phyloP scores from a whole-genome alignment of 2,329 filamentous ascomycete species.

The Cladosporium sp. region DNA sequence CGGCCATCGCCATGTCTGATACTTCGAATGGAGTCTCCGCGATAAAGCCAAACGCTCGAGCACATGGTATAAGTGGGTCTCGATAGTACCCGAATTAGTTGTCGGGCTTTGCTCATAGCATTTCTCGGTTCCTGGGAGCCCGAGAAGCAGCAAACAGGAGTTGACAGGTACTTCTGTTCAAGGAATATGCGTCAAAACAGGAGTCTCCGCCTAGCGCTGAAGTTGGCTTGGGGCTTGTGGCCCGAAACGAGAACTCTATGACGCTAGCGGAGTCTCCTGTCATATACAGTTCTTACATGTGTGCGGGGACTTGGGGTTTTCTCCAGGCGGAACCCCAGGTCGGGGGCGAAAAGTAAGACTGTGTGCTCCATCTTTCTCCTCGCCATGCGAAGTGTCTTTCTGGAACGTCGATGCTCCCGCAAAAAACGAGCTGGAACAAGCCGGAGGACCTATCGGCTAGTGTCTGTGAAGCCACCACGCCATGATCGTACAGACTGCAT shows the following conservation, averaged over 20 bases:
- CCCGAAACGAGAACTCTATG: neutral
- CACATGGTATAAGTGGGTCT: neutral
- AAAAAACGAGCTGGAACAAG: neutral
- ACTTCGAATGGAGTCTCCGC: neutral
- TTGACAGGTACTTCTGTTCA: too few species aligned
- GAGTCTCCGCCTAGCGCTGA: neutral
- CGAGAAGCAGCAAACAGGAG: too few species aligned
- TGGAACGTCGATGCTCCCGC: neutral
- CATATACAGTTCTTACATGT: neutral
- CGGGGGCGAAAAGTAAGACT: neutral
- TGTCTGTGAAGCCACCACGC: neutral
- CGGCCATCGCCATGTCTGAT: neutral
- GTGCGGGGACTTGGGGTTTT: neutral
- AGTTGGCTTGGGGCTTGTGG: neutral
- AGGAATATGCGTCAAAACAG: too few species aligned
- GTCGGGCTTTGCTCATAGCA: neutral
- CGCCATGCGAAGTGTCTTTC: neutral
- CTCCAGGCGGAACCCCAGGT: neutral
- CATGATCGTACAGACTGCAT: neutral
- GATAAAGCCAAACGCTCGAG: neutral
- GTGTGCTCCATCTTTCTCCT: neutral
- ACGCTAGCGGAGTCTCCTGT: constrained; percentile 8
- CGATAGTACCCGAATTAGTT: neutral
- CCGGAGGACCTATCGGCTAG: neutral
- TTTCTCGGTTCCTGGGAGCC: neutral